These are phyloP conservation scores for Dothideomycetes sp. DNA, from an alignment of 2,329 filamentous ascomycete species.

Conservation along the genomic window DNA sequence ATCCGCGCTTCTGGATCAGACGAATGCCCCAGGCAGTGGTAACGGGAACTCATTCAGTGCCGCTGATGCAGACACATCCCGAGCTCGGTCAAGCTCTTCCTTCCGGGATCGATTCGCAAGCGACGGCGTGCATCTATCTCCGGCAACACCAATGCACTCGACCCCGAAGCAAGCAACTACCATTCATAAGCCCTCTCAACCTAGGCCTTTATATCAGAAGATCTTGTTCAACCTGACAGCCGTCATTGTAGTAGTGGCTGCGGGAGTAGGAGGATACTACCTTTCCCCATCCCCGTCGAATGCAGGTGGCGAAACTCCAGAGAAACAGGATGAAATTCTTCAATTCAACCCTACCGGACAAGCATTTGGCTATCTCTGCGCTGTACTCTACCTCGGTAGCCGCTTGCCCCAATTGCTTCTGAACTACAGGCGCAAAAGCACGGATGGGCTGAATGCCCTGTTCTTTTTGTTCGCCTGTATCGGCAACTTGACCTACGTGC, in stretches of 20 bases:
- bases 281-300: constrained; percentile 42
- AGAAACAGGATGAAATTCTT: constrained; percentile 39
- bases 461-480: constrained; percentile 97
- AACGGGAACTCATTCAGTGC: constrained; percentile 15
- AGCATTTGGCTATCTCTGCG: constrained; percentile 87
- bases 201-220: constrained; percentile 32
- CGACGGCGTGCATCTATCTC: constrained; percentile 61
- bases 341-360: constrained; percentile 71
- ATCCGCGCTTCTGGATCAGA: constrained; percentile 24
- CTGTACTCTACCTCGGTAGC: constrained; percentile 76
- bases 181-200: constrained; percentile 16
- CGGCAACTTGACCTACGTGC: constrained; percentile 85
- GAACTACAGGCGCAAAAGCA: constrained; percentile 86
- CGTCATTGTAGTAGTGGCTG: constrained; percentile 69
- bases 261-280: constrained; percentile 80
- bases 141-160: constrained; percentile 68
- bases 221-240: constrained; percentile 64
- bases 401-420: constrained; percentile 83
- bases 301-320: constrained; percentile 13
- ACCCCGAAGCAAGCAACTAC: constrained; percentile 26
- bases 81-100: constrained; percentile 22
- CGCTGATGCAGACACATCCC: constrained; percentile 15
- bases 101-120: constrained; percentile 41
- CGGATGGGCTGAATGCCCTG: constrained; percentile 82
- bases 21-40: constrained; percentile 18